Evolutionary conservation across 1,284 basidiomycete species (phyloP).

Genomic region (Melanopsichium pennsylvanicum): DNA sequence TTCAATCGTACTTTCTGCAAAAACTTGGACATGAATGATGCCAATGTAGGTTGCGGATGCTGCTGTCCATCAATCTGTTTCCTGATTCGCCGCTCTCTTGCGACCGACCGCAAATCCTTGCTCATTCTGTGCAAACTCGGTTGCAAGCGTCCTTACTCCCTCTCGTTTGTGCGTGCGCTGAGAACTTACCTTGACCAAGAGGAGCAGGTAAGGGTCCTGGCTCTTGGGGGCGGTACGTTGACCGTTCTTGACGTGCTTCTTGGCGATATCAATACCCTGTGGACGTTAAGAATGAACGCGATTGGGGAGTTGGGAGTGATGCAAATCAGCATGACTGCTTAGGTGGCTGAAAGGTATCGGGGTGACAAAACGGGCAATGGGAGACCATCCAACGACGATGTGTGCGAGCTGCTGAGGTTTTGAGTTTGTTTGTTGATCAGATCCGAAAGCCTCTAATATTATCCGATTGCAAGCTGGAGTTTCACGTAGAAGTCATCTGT

Average conservation of each 20-base stretch:
- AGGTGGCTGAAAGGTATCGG: not conserved
- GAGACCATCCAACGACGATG: slow-evolving; percentile 2
- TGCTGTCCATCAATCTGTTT: no score
- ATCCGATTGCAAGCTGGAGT: no score
- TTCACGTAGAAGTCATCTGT: no score
- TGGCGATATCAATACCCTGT: slow-evolving; percentile 95
- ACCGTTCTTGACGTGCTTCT: slow-evolving; percentile 99
- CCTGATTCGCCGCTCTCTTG: no score
- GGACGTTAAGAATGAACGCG: slow-evolving; percentile 74
- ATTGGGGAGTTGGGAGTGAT: not conserved
- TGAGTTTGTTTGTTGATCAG: no score
- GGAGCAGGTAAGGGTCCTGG: slow-evolving; percentile 97
- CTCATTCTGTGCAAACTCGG: no score
- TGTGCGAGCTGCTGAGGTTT: not conserved
- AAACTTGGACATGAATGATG: no score
- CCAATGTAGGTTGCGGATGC: no score
- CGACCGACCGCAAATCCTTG: no score
- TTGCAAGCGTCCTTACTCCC: not conserved
- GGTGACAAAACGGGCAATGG: not conserved
- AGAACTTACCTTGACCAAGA: slow-evolving; percentile 88
- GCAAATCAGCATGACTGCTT: slow-evolving; percentile 19
- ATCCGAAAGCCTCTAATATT: no score
- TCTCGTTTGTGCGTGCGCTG: not conserved
- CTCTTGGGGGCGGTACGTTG: slow-evolving; percentile 93
- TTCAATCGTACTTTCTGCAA: no score